These are phyloP conservation scores for Dacryopinax primogenitus DNA, from an alignment of 768 basidiomycete genomes.

Conservation along the genomic window DNA sequence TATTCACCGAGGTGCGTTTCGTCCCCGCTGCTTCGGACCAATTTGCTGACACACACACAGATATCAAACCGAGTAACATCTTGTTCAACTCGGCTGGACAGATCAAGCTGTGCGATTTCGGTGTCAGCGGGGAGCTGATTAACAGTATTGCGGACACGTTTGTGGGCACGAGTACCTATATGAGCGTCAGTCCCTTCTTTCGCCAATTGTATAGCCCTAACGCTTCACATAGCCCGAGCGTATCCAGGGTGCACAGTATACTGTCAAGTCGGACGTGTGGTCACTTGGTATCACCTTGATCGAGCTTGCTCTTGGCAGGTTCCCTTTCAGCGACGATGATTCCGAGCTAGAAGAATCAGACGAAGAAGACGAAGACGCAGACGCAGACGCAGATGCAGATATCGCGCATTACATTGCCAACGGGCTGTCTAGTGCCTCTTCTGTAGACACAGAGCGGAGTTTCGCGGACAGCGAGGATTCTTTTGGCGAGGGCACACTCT, in stretches of 20 bases:
- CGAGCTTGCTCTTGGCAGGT: constrained; percentile 90
- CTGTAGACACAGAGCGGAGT: not conserved
- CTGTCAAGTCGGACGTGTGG: constrained; percentile 99
- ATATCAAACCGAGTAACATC: constrained; percentile 99
- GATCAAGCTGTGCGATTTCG: constrained; percentile 99
- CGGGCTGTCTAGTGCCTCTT: constrained; percentile 37
- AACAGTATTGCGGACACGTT: constrained; percentile 99
- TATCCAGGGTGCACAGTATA: constrained; percentile 96
- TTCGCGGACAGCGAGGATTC: constrained; percentile 8
- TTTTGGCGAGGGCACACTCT: not conserved
- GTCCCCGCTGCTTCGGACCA: not conserved
- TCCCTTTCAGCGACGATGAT: constrained; percentile 81
- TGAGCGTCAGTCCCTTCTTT: constrained; percentile 58
- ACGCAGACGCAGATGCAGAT: constrained; percentile 12
- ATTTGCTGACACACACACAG: constrained; percentile 33
- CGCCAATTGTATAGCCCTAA: constrained; percentile 26
- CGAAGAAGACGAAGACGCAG: constrained; percentile 14
- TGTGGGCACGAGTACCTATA: constrained; percentile 96
- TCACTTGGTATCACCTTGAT: constrained; percentile 93
- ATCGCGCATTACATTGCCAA: constrained; percentile 4
- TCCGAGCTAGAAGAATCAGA: constrained; percentile 54
- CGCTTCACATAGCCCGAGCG: constrained; percentile 68
- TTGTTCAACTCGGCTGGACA: constrained; percentile 86
- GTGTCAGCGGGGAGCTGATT: constrained; percentile 95
- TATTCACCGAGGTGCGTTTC: constrained; percentile 85